Conservation (phyloP, 2,329 filamentous ascomycete genomes). For the Colletotrichum sp. region DNA sequence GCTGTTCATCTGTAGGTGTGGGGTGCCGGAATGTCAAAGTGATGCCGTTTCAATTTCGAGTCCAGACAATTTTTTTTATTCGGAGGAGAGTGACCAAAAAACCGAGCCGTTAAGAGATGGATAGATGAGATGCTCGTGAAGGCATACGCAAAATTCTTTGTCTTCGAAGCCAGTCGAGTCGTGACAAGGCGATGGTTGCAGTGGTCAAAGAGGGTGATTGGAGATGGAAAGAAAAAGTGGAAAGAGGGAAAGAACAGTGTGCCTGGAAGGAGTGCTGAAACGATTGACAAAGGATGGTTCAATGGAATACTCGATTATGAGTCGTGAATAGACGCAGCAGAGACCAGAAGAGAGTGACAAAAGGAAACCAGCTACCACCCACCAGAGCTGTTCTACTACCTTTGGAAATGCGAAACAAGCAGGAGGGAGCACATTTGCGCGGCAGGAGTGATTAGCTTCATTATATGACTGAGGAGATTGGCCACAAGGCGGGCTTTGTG, state of each 20-base stretch:
- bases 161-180: constrained; percentile 1
- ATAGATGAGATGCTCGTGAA: not conserved
- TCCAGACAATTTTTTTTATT: not conserved
- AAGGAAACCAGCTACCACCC: constrained; percentile 12
- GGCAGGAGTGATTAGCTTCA: constrained; percentile 16
- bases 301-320: constrained; percentile 2
- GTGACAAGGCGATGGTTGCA: not conserved
- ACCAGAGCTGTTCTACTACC: not conserved
- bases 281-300: not conserved
- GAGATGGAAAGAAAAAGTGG: not conserved
- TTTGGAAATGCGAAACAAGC: constrained; percentile 14
- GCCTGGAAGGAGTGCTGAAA: not conserved
- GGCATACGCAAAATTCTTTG: not conserved
- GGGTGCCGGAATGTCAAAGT: not conserved
- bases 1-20: not conserved
- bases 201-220: not conserved
- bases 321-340: constrained; percentile 12
- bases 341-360: not conserved
- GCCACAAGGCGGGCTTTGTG: not conserved
- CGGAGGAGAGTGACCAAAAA: not conserved
- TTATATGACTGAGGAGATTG: constrained; percentile 16
- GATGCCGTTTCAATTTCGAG: not conserved
- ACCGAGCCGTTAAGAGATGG: not conserved
- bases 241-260: not conserved
- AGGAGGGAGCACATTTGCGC: constrained; percentile 2